A percentile compares a stretch with the other conserved stretches of the same genome.
These are phyloP conservation scores for Colletotrichum tropicicola DNA, from an alignment of 2,329 filamentous ascomycete genomes.

Conservation along the genomic window DNA sequence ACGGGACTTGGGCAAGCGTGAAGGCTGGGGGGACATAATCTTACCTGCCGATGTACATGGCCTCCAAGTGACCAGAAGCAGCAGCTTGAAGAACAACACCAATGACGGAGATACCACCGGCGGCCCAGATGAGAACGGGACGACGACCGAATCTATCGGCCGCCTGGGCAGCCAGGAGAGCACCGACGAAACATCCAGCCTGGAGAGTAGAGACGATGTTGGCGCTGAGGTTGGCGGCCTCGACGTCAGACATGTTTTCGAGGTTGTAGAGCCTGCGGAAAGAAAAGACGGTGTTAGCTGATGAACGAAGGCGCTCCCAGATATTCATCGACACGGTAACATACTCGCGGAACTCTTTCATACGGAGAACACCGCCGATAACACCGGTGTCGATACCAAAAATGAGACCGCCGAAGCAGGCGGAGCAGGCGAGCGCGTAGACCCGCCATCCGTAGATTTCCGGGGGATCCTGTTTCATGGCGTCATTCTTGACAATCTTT, in stretches of 20 bases:
- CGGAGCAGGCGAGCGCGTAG: constrained; percentile 28
- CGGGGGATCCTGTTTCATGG: constrained; percentile 29
- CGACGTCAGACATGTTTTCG: not conserved
- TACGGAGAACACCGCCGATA: constrained; percentile 38
- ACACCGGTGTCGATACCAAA: constrained; percentile 38
- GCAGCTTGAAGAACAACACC: constrained; percentile 49
- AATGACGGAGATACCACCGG: constrained; percentile 56
- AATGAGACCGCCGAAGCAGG: constrained; percentile 28
- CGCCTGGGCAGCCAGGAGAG: constrained; percentile 59
- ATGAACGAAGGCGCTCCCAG: too few species aligned
- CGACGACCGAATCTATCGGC: constrained; percentile 64
- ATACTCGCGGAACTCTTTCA: constrained; percentile 34
- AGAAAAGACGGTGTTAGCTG: constrained; percentile 28
- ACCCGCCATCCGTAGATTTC: constrained; percentile 30
- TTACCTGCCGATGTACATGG: constrained; percentile 64
- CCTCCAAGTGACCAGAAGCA: constrained; percentile 55
- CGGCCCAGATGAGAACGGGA: constrained; percentile 56
- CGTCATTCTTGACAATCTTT: constrained; percentile 29
- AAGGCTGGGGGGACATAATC: too few species aligned
- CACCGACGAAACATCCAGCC: constrained; percentile 64
- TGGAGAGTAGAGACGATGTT: constrained; percentile 57
- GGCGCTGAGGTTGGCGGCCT: constrained; percentile 28
- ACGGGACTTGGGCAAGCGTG: constrained; percentile 43
- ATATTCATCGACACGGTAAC: constrained; percentile 29
- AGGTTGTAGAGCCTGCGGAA: constrained; percentile 28